Conservation (phyloP, 1,284 basidiomycete species). For the Ganoderma boninense region DNA sequence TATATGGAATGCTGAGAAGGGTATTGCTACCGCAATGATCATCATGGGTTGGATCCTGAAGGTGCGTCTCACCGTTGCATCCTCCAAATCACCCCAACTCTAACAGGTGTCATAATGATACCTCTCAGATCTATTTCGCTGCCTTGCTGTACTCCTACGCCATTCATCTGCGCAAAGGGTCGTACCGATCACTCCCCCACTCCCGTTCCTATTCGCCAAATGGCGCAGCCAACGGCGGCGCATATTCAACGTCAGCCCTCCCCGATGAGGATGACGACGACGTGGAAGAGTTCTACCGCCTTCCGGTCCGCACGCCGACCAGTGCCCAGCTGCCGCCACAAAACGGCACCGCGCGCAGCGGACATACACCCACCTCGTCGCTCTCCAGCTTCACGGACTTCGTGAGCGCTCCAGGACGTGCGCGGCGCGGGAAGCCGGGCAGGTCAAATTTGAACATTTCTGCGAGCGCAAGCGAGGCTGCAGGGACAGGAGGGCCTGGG, state of each 20-base stretch:
- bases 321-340: constrained; percentile 24
- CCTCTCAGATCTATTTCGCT: constrained; percentile 88
- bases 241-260: constrained; percentile 33
- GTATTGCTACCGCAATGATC: constrained; percentile 81
- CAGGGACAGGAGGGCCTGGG: constrained; percentile 21
- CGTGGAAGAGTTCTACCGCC: constrained; percentile 70
- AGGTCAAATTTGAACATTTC: constrained; percentile 38
- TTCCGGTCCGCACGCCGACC: constrained; percentile 56
- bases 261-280: constrained; percentile 64
- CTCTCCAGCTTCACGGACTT: constrained; percentile 66
- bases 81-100: not conserved
- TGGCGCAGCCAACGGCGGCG: constrained; percentile 29
- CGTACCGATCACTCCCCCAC: constrained; percentile 85
- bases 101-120: not conserved
- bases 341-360: constrained; percentile 35
- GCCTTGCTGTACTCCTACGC: constrained; percentile 94
- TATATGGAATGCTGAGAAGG: constrained; percentile 93
- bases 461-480: constrained; percentile 34
- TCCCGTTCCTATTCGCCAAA: constrained; percentile 49
- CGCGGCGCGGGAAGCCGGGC: constrained; percentile 38
- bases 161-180: constrained; percentile 89
- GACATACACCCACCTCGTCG: constrained; percentile 40
- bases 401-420: constrained; percentile 55
- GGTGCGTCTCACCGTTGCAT: constrained; percentile 56
- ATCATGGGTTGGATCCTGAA: constrained; percentile 89